These are phyloP conservation scores for Symbiodinium natans DNA, from an alignment of 73 alveolate species.

Conservation along the genomic window DNA sequence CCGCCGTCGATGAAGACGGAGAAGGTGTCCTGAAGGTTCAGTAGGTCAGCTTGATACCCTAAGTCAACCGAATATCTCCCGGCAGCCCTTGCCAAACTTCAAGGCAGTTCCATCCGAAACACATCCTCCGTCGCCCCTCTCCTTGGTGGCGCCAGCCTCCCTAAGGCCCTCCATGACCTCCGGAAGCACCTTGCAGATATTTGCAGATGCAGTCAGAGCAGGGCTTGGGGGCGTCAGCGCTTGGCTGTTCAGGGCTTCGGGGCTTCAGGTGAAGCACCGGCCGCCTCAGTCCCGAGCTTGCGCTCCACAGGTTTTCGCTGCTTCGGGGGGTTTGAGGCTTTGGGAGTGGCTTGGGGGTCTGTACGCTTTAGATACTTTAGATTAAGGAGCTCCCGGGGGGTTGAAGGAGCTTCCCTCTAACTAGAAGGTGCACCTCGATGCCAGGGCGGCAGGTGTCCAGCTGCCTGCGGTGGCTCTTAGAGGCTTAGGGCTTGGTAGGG, in stretches of 20 bases:
- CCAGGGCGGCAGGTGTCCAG: constrained; percentile 91
- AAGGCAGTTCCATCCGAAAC: too few relatives aligned
- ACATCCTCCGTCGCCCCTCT: too few relatives aligned
- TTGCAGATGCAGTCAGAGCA: too few relatives aligned
- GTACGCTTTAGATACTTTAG: background rate
- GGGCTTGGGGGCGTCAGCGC: too few relatives aligned
- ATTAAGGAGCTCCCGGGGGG: background rate
- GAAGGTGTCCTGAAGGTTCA: constrained; percentile 40
- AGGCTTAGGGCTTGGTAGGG: background rate
- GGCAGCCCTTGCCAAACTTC: too few relatives aligned
- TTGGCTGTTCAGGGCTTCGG: too few relatives aligned
- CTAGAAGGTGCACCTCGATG: constrained; percentile 35
- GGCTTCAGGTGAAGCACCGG: too few relatives aligned
- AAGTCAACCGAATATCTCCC: too few relatives aligned
- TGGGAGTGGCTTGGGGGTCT: background rate
- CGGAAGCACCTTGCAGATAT: constrained; percentile 38
- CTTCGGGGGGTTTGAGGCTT: too few relatives aligned
- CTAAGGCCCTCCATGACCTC: constrained; percentile 84
- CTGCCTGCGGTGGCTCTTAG: background rate
- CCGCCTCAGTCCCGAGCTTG: too few relatives aligned
- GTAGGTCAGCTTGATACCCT: too few relatives aligned
- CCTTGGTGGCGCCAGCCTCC: constrained; percentile 94
- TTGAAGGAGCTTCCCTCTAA: background rate
- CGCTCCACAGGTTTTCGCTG: too few relatives aligned
- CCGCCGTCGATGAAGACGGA: constrained; percentile 98